Evolutionary conservation across 768 basidiomycete genomes (phyloP).

Genomic region (Boletales sp.): DNA sequence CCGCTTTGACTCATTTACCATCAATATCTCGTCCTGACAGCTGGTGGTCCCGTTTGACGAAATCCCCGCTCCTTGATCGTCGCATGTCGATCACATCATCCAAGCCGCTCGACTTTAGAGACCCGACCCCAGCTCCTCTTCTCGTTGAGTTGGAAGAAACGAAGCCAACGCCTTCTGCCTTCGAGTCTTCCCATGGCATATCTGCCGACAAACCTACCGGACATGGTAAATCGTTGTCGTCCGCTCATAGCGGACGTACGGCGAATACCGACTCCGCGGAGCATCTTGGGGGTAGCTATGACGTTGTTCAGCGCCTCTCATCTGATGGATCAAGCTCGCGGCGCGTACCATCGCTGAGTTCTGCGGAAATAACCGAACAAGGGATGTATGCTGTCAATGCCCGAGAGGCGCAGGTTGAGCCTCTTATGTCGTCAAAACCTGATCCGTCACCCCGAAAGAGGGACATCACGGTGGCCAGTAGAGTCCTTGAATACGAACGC

Average conservation of each 20-base stretch:
- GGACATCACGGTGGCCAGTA: slow-evolving; percentile 41
- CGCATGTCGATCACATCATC: slow-evolving; percentile 39
- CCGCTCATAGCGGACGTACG: slow-evolving; percentile 54
- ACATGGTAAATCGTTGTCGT: slow-evolving; percentile 39
- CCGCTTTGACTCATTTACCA: slow-evolving; percentile 37
- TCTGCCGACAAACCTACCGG: slow-evolving; percentile 11
- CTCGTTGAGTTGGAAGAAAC: slow-evolving; percentile 56
- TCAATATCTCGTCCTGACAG: slow-evolving; percentile 63
- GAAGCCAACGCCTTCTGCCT: slow-evolving; percentile 12
- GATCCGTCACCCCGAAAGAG: not conserved
- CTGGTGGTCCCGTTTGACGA: slow-evolving; percentile 78
- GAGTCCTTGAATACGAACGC: slow-evolving; percentile 57
- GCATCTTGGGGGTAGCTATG: slow-evolving; percentile 60
- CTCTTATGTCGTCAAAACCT: not conserved
- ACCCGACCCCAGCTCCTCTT: slow-evolving; percentile 74
- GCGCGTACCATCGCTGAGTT: slow-evolving; percentile 24
- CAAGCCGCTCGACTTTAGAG: slow-evolving; percentile 56
- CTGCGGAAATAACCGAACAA: slow-evolving; percentile 20
- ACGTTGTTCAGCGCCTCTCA: slow-evolving; percentile 57
- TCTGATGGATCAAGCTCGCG: slow-evolving; percentile 27
- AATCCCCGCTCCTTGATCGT: slow-evolving; percentile 61
- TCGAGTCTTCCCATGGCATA: slow-evolving; percentile 13
- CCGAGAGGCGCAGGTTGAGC: slow-evolving; percentile 3
- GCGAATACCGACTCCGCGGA: slow-evolving; percentile 70
- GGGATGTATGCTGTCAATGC: slow-evolving; percentile 9